Evolutionary conservation across 169 alveolate genomes (phyloP).

Genomic region (Blepharisma undulans): DNA sequence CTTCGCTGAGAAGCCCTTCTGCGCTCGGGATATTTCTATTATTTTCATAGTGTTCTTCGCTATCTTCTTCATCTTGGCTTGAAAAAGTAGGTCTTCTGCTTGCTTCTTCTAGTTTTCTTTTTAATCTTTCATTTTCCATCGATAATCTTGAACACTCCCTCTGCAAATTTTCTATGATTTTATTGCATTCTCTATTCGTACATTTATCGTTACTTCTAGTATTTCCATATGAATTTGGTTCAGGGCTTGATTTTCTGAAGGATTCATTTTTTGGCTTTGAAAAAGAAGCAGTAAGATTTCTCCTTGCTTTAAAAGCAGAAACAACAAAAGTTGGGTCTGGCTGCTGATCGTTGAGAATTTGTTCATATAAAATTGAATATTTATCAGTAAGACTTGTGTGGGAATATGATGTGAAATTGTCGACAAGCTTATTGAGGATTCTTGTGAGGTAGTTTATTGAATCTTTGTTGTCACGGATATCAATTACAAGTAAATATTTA

Average conservation of each 20-base stretch:
- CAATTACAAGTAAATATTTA: slow-evolving; percentile 11
- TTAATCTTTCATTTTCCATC: background rate
- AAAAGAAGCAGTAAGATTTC: background rate
- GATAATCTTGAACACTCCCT: background rate
- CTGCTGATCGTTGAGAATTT: background rate
- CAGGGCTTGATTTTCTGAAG: background rate
- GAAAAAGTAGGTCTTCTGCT: background rate
- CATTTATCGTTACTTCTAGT: background rate
- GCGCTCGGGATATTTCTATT: background rate
- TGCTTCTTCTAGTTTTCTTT: background rate
- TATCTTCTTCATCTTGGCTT: background rate
- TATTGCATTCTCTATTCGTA: background rate
- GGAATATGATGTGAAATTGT: background rate
- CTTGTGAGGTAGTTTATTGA: background rate
- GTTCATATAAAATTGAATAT: background rate
- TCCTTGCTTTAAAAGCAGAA: background rate
- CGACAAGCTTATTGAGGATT: background rate
- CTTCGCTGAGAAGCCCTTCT: background rate
- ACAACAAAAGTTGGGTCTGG: background rate
- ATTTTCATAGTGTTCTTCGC: background rate
- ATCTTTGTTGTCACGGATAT: background rate
- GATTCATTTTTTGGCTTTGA: background rate
- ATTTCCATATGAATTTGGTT: background rate
- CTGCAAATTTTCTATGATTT: background rate
- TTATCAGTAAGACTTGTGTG: background rate